Base-by-base conservation (phyloP, 345 rosid species). In the Orychophragmus violaceus region DNA sequence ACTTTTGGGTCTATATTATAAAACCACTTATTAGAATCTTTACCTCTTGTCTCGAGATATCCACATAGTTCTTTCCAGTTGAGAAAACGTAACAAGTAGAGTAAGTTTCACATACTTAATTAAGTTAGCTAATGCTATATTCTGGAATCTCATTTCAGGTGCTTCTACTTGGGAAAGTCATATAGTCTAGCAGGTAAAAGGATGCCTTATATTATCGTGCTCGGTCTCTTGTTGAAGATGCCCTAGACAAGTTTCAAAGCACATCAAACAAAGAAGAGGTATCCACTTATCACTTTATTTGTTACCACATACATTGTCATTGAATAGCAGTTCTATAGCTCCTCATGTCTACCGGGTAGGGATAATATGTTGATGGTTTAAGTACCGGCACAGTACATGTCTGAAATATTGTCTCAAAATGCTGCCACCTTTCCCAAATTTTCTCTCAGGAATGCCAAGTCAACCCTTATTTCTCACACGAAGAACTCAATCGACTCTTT, bases 141-240 rank as follows among this genome's bases (percentile, higher is more conserved):
- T 71, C 39, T 48, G 24, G 46, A 54, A 59, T 66, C 52, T 62
- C 71, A 66, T 46, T 17, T 46, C 85, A 93, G 98, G 84, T 93
- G 97, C 77, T 93, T 90, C 77, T 90, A 85, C 81, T 76, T 93
- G 77, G 97, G 92, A 44, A 83, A 70, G 69, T 90, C 97, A 8
- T 90, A 93, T 77, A 85, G 98, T 75, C 74, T 84, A 75, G 96
- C 96, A 71, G 96, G 91, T 32, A 93, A 93, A 68, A 86, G 88
- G 77, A 85, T 30, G 79, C 83, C 33, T 76, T 93, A 59, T 88
- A 80, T 68, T 68, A 82, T 62, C 97, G 68, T 72, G 89, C 97
- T 68, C 81, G 84, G 60, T 85, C 91, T 62, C 82, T 88, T 54
- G 86, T 88, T 55, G 89, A 86, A 69, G 66, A 93, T 55, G 92